phyloP scores from a whole-genome alignment of 164 flowering plant genomes.

The Macadamia tetraphylla region DNA sequence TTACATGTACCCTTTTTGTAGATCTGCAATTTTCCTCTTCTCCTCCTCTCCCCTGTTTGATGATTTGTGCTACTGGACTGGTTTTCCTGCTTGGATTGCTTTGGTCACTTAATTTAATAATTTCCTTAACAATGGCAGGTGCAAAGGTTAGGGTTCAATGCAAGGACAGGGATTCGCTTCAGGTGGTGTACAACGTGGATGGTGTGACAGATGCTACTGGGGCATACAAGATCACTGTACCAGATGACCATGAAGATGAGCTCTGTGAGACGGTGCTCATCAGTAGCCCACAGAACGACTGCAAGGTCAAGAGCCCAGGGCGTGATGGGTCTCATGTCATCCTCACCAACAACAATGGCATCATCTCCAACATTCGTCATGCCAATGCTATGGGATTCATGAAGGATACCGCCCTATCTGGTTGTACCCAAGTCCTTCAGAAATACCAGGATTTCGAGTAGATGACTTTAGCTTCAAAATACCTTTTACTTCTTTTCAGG shows the following conservation, averaged over 20 bases:
- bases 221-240: slow-evolving; percentile 36
- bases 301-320: slow-evolving; percentile 31
- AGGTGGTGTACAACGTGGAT: slow-evolving; percentile 32
- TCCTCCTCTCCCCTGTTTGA: too few species aligned
- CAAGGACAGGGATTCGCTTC: slow-evolving; percentile 32
- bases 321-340: slow-evolving; percentile 62
- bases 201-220: slow-evolving; percentile 47
- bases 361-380: slow-evolving; percentile 35
- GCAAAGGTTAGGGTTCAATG: slow-evolving; percentile 62
- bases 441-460: slow-evolving; percentile 29
- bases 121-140: slow-evolving; percentile 22
- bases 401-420: slow-evolving; percentile 30
- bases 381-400: slow-evolving; percentile 62
- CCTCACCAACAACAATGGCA: slow-evolving; percentile 60
- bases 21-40: too few species aligned
- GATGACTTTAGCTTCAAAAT: too few species aligned
- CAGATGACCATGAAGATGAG: slow-evolving; percentile 43
- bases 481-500: too few species aligned
- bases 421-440: slow-evolving; percentile 43
- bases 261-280: slow-evolving; percentile 48
- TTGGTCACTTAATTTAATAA: too few species aligned
- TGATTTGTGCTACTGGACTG: too few species aligned
- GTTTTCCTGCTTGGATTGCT: too few species aligned
- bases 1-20: too few species aligned
- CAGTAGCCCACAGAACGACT: slow-evolving; percentile 46